These are phyloP conservation scores for Lobosporangium transversale DNA, from an alignment of 192 early-diverging fungal species.

Conservation along the genomic window DNA sequence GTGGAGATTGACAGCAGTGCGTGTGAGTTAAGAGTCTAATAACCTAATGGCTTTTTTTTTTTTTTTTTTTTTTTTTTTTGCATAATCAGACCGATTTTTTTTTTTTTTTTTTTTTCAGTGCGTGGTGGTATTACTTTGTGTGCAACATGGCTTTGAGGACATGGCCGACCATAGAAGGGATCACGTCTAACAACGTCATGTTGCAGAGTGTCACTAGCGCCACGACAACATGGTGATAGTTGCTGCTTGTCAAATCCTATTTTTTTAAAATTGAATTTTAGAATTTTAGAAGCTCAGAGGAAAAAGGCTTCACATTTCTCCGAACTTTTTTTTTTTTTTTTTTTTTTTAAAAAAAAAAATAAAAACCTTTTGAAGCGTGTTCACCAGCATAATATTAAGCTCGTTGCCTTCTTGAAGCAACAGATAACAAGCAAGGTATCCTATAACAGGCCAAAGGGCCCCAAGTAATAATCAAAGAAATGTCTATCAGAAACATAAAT, in stretches of 20 bases:
- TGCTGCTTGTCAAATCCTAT: conserved; percentile 65
- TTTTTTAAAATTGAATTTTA: too few species aligned
- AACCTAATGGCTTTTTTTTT: not conserved
- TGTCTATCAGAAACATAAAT: too few species aligned
- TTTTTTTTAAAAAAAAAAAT: too few species aligned
- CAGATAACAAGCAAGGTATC: conserved; percentile 61
- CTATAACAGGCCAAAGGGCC: conserved; percentile 25
- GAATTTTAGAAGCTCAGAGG: too few species aligned
- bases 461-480: too few species aligned
- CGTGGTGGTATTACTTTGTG: conserved; percentile 50
- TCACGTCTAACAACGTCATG: conserved; percentile 57
- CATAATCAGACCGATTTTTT: not conserved
- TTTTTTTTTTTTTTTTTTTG: not conserved
- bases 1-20: not conserved
- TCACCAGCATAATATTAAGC: conserved; percentile 64
- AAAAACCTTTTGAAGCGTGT: conserved; percentile 66
- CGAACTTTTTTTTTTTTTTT: too few species aligned
- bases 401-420: conserved; percentile 60
- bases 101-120: too few species aligned
- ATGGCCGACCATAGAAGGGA: conserved; percentile 51
- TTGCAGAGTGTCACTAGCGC: conserved; percentile 62
- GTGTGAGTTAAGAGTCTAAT: not conserved
- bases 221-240: conserved; percentile 58
- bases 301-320: too few species aligned
- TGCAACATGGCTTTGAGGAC: conserved; percentile 51